phyloP scores from a whole-genome alignment of 2,329 filamentous ascomycete genomes.

The Blastomyces gilchristii region DNA sequence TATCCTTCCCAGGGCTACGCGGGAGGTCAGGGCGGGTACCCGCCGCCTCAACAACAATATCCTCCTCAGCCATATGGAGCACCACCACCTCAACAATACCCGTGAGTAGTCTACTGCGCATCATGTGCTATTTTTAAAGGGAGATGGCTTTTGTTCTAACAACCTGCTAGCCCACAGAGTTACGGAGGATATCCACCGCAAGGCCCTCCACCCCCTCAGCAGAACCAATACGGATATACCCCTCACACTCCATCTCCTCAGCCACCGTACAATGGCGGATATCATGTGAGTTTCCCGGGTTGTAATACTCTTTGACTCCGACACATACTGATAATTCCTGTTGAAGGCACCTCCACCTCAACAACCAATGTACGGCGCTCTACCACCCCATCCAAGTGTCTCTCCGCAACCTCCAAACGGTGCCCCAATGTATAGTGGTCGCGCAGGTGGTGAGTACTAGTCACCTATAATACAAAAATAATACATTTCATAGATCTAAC shows the following conservation, averaged over 20 bases:
- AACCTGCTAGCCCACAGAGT: constrained; percentile 7
- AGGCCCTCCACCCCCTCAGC: constrained; percentile 28
- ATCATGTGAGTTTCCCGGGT: constrained; percentile 26
- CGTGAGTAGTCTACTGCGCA: constrained; percentile 23
- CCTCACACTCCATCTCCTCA: constrained; percentile 36
- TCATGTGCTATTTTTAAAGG: neutral
- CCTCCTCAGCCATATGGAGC: constrained; percentile 26
- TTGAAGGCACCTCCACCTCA: constrained; percentile 3
- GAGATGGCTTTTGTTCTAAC: neutral
- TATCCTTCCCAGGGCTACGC: constrained; percentile 49
- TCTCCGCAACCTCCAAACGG: constrained; percentile 27
- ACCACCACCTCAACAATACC: constrained; percentile 31
- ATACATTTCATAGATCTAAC: neutral
- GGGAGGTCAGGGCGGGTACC: constrained; percentile 40
- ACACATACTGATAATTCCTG: constrained; percentile 4
- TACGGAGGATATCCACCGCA: constrained; percentile 15
- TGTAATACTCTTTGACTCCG: neutral
- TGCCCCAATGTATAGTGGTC: constrained; percentile 32
- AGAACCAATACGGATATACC: constrained; percentile 30
- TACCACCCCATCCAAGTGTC: constrained; percentile 25
- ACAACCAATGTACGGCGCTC: constrained; percentile 19
- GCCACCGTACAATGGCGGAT: constrained; percentile 25
- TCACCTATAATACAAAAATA: neutral
- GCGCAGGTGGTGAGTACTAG: constrained; percentile 26
- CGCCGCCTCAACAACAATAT: constrained; percentile 41